Evolutionary conservation across 495 filamentous ascomycete species (phyloP), one percentile per base, ranked within the genome.

Genomic region (Lophiostoma macrostomum): DNA sequence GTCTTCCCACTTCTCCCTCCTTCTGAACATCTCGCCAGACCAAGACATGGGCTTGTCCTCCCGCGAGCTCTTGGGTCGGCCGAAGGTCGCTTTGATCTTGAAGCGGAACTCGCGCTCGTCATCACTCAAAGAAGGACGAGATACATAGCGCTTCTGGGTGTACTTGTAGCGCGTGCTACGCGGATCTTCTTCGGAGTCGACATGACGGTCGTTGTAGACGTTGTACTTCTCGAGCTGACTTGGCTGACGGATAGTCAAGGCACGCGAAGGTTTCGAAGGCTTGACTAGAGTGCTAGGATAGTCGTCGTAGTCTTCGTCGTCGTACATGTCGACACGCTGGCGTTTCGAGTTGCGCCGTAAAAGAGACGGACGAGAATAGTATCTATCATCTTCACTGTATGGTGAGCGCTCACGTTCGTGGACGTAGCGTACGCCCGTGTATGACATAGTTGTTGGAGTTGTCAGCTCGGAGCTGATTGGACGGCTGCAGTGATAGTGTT

Each of bases 141-240:
- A 30, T 12, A 23, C 39, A 30, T 53, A 53, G 30, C 24, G 38
- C n/a, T 20, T 53, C 2, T 19, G 18, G 3, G 46, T 50, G 12
- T 19, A 24, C 22, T 39, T 44, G 36, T 53, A 45, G 14, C 32
- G 40, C 31, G 16, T 25, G 13, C 25, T 16, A 19, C 28, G n/a
- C 10, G 10, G 14, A 13, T 34, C 31, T 4, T 43, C 36, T 4
- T 42, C 22, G 14, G 42, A 4, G 38, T 53, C 49, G 12, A 22
- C 20, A 16, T n/a, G 23, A 30, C 22, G 22, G 16, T 23, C 14
- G 29, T 41, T 36, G 10, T 40, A 55, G 20, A 55, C 42, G 41
- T 55, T 55, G 41, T 46, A 55, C 20, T 55, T 55, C 51, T 55
- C 51, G 19, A 55, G 51, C 20, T 46, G 41, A 23, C 32, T 55